Base-by-base conservation (phyloP, 495 filamentous ascomycete species). In the Bacidia rubella region DNA sequence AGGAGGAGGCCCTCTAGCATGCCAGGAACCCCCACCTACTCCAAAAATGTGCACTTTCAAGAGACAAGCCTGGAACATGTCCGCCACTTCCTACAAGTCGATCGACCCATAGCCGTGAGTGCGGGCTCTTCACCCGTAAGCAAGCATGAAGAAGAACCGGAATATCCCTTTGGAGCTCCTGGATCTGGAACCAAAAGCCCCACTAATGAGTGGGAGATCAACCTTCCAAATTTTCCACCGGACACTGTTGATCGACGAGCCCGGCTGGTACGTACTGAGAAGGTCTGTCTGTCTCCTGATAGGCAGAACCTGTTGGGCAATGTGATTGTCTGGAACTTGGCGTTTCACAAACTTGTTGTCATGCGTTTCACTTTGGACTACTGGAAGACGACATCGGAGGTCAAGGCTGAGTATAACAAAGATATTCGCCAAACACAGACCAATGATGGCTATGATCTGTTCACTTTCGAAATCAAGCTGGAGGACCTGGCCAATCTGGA, bases 311-410 rank as follows among this genome's bases (percentile, higher is more conserved):
- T 98, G 58, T 71, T 95, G 52, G 93, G 92, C 11, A 80, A 78
- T 17, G 76, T 93, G 21, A 86, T 81, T 19, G 88, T 90, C 49
- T 81, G 85, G 58, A 98, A 98, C 64, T 66, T 97, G 19, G 78
- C 88, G 0, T 98, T 92, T 69, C 81, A 94, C 41, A 98, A 98
- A 64, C 63, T 70, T 10, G 90, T 98, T 38, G 78, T 83, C 20
- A 88, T 87, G 64, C 79, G 92, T 24, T 98, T 98, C 63, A 97
- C 93, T 0, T 77, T 97, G 51, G 92, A 98, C 66, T 89, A 90
- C 63, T 98, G 92, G 92, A 93, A 90, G 70, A 98, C 92, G 0
- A 90, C 89, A 2, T 98, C 92, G 1, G 92, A 98, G 63, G 84
- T 98, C 2, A 74, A 76, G 39, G 93, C 88, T 9, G 89, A 95